Evolutionary conservation across 345 rosid species (phyloP).

Genomic region (Citrus cavaleriei): DNA sequence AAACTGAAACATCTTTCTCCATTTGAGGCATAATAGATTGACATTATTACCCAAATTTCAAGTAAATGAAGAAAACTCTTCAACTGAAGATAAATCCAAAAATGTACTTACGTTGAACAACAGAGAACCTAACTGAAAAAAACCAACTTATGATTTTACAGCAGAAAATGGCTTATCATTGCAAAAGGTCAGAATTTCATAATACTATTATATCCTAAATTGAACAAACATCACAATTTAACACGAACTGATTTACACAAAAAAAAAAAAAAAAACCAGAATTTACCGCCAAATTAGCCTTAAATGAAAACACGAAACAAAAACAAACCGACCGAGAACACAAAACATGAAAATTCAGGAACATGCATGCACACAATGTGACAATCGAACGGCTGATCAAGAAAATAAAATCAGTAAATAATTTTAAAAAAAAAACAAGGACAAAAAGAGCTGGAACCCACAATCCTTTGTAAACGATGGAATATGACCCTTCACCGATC

Average conservation of each 20-base stretch:
- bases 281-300: neutral
- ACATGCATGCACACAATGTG: slow-evolving; percentile 20
- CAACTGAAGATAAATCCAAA: neutral
- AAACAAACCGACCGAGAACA: neutral
- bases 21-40: neutral
- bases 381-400: neutral
- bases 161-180: slow-evolving; percentile 1
- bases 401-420: neutral
- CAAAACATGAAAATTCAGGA: slow-evolving; percentile 2
- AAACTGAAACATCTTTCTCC: neutral
- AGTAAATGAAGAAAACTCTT: too few species aligned
- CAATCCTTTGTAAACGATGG: slow-evolving; percentile 50
- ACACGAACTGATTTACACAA: neutral
- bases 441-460: slow-evolving; percentile 14
- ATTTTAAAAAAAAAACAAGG: neutral
- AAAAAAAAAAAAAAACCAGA: neutral
- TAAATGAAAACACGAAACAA: neutral
- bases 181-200: neutral
- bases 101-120: neutral
- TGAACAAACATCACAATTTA: neutral
- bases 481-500: slow-evolving; percentile 53
- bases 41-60: neutral
- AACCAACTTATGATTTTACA: neutral
- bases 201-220: neutral
- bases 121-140: neutral